A percentile compares a stretch with the other conserved stretches of the same genome.
phyloP scores from a whole-genome alignment of 306 rosid species.

The Dalbergia cultrata region DNA sequence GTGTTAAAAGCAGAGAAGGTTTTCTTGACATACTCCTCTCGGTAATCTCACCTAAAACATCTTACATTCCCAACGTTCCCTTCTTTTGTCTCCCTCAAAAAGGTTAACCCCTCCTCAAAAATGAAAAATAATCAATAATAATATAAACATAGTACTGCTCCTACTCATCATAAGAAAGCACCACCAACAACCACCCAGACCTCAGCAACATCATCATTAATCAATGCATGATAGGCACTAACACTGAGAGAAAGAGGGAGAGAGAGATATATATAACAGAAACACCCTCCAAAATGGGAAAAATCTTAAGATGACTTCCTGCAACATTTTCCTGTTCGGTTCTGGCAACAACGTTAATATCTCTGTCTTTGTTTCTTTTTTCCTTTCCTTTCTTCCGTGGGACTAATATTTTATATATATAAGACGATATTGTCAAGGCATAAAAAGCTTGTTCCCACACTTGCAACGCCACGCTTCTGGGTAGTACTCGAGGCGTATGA shows the following conservation, averaged over 20 bases:
- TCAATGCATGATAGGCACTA: conserved; percentile 42
- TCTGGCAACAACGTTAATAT: conserved; percentile 26
- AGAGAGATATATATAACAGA: background rate
- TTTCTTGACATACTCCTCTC: conserved; percentile 42
- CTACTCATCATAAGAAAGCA: background rate
- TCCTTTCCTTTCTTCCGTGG: conserved; percentile 1
- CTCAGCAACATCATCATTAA: conserved; percentile 40
- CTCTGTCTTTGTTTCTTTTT: background rate
- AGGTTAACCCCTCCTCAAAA: conserved; percentile 41
- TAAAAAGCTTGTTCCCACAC: conserved; percentile 83
- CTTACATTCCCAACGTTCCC: conserved; percentile 68
- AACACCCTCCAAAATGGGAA: conserved; percentile 33
- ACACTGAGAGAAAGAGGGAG: conserved; percentile 25
- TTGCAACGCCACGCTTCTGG: conserved; percentile 99
- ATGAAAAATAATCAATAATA: background rate
- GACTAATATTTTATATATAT: too few relatives aligned
- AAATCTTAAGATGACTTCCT: conserved; percentile 37
- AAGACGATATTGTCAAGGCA: conserved; percentile 56
- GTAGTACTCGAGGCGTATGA: conserved; percentile 82
- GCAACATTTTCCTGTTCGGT: conserved; percentile 39
- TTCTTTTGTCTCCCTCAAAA: conserved; percentile 41
- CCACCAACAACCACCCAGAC: conserved; percentile 4
- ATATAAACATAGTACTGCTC: conserved; percentile 17
- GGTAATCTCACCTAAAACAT: conserved; percentile 54
- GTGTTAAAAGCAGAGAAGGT: conserved; percentile 42